Percentiles rank a stretch among this genome's conserved stretches.
phyloP scores from a whole-genome alignment of 805 yeast genomes.

The Candida hispaniensis region DNA sequence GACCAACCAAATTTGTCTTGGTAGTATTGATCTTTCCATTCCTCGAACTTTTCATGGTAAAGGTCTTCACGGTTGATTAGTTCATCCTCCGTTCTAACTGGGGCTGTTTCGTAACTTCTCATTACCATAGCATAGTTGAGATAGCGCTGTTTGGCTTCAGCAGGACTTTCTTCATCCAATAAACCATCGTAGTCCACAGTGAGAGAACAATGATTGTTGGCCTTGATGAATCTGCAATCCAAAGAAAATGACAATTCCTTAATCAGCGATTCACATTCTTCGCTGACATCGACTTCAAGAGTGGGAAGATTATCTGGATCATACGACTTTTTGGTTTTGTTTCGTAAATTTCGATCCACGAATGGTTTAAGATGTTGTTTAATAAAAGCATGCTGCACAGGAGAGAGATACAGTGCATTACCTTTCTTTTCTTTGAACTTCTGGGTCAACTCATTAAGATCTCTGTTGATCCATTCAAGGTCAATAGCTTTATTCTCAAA shows the following conservation, averaged over 20 bases:
- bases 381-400: constrained; percentile 54
- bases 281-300: constrained; percentile 19
- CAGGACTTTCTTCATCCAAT: constrained; percentile 53
- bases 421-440: constrained; percentile 42
- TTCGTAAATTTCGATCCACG: constrained; percentile 29
- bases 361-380: constrained; percentile 38
- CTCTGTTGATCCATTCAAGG: constrained; percentile 83
- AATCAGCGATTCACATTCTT: constrained; percentile 20
- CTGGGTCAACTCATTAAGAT: constrained; percentile 40
- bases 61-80: constrained; percentile 43
- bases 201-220: constrained; percentile 17
- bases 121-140: constrained; percentile 48
- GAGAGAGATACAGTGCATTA: constrained; percentile 46
- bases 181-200: constrained; percentile 20
- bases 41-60: constrained; percentile 61
- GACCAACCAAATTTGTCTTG: constrained; percentile 66
- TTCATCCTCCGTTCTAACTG: constrained; percentile 21
- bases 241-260: constrained; percentile 10
- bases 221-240: constrained; percentile 12
- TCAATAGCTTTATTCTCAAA: constrained; percentile 76
- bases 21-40: constrained; percentile 84
- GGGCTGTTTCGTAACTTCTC: constrained; percentile 31
- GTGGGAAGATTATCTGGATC: constrained; percentile 18
- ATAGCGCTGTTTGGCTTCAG: constrained; percentile 40
- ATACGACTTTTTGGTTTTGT: constrained; percentile 8